Conservation (phyloP, 1,284 basidiomycete genomes). For the Naganishia cerealis region DNA sequence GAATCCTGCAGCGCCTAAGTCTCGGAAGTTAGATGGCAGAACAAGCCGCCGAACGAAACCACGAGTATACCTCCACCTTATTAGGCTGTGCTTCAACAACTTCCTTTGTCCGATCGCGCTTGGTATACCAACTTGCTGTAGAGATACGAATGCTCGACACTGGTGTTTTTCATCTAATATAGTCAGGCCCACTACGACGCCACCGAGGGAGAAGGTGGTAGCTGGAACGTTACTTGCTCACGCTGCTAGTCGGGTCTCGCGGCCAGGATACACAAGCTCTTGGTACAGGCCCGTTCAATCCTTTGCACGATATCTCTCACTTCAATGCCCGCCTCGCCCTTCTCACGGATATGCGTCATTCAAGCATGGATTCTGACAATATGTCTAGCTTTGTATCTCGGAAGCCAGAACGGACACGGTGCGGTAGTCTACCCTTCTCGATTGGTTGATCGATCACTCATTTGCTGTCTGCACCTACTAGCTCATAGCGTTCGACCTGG, state of each 20-base stretch:
- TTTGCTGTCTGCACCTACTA: background rate
- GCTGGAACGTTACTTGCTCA: background rate
- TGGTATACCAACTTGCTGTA: background rate
- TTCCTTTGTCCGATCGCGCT: constrained; percentile 21
- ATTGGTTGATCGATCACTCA: background rate
- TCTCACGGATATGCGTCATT: constrained; percentile 24
- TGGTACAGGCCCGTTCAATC: background rate
- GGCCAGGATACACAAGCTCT: background rate
- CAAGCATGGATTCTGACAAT: constrained; percentile 9
- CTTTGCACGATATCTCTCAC: background rate
- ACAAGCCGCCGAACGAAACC: background rate
- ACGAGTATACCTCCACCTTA: constrained; percentile 10
- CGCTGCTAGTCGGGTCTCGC: background rate
- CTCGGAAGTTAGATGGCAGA: constrained; percentile 10
- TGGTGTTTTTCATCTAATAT: background rate
- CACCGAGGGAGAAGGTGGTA: background rate
- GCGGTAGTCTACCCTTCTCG: background rate
- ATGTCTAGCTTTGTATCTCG: background rate
- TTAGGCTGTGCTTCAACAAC: constrained; percentile 15
- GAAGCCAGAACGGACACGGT: constrained; percentile 13
- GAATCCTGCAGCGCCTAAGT: constrained; percentile 7
- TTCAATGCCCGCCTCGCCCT: constrained; percentile 27
- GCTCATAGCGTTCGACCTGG: constrained; percentile 47
- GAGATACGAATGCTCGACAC: background rate
- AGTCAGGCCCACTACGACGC: background rate